Conservation (phyloP, 495 filamentous ascomycete genomes). For the Podospora fimiseda region DNA sequence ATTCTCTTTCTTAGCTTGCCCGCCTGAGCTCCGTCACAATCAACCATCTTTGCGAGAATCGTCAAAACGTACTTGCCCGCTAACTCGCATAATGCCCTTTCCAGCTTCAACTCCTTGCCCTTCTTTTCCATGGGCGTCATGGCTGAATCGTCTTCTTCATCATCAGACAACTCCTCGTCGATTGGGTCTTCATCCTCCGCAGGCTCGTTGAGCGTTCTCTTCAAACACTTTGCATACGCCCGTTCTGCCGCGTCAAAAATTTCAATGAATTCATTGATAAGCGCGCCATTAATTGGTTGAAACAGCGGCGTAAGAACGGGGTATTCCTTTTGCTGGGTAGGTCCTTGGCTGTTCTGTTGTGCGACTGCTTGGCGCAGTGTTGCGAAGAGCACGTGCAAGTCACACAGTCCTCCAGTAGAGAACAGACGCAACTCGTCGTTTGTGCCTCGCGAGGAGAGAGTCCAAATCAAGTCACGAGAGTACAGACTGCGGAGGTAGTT, state of each 20-base stretch:
- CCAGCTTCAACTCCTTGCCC: conserved; percentile 59
- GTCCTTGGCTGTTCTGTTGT: conserved; percentile 12
- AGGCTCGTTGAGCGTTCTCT: conserved; percentile 57
- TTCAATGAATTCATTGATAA: conserved; percentile 57
- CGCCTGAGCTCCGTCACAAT: conserved; percentile 50
- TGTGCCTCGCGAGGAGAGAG: conserved; percentile 56
- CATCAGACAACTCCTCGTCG: conserved; percentile 53
- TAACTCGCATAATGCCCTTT: conserved; percentile 77
- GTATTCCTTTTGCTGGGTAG: conserved; percentile 29
- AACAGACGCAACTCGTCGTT: conserved; percentile 70
- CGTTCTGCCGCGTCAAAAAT: conserved; percentile 72
- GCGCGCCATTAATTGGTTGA: conserved; percentile 51
- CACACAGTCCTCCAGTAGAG: conserved; percentile 69
- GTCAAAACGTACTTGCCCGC: conserved; percentile 76
- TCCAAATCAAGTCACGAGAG: conserved; percentile 53
- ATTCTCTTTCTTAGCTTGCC: conserved; percentile 60
- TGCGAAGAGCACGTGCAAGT: conserved; percentile 73
- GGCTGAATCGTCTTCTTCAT: conserved; percentile 51
- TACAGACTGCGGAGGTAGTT: conserved; percentile 52
- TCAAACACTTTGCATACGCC: conserved; percentile 61
- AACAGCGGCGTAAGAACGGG: conserved; percentile 56
- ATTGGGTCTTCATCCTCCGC: conserved; percentile 61
- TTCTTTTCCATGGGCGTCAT: conserved; percentile 48
- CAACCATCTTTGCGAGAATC: conserved; percentile 65
- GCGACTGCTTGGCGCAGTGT: conserved; percentile 51